These are phyloP conservation scores for Verbena officinalis DNA, from an alignment of 257 asterid genomes.

Conservation along the genomic window DNA sequence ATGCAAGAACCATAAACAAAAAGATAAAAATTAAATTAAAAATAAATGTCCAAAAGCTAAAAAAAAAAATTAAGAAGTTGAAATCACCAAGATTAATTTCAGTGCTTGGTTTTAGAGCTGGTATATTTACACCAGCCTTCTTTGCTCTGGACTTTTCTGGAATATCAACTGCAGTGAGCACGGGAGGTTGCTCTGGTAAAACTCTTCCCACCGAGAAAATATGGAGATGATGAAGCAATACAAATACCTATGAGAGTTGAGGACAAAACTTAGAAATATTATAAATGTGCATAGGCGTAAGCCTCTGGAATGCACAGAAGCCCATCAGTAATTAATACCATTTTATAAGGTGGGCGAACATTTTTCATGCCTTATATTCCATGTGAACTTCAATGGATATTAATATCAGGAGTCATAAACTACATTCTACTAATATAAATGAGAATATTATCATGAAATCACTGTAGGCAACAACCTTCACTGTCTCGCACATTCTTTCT, in stretches of 20 bases:
- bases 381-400: constrained; percentile 18
- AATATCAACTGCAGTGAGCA: constrained; percentile 50
- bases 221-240: constrained; percentile 84
- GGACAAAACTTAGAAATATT: constrained; percentile 22
- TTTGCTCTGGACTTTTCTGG: constrained; percentile 70
- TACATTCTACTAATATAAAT: constrained; percentile 10
- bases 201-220: constrained; percentile 72
- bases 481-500: constrained; percentile 81
- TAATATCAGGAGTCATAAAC: constrained; percentile 19
- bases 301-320: constrained; percentile 1
- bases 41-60: constrained; percentile 7
- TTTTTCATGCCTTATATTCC: constrained; percentile 26
- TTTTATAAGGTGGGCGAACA: not conserved
- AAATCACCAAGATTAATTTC: constrained; percentile 79
- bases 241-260: constrained; percentile 65
- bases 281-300: constrained; percentile 13
- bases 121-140: constrained; percentile 62
- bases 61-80: constrained; percentile 16
- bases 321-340: not conserved
- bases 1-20: constrained; percentile 5
- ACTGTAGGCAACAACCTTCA: constrained; percentile 66
- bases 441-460: constrained; percentile 21
- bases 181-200: constrained; percentile 86
- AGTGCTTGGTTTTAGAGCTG: constrained; percentile 65
- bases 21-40: constrained; percentile 1